phyloP scores from a whole-genome alignment of 2,329 filamentous ascomycete genomes.

The Trichoderma cornu-damae region DNA sequence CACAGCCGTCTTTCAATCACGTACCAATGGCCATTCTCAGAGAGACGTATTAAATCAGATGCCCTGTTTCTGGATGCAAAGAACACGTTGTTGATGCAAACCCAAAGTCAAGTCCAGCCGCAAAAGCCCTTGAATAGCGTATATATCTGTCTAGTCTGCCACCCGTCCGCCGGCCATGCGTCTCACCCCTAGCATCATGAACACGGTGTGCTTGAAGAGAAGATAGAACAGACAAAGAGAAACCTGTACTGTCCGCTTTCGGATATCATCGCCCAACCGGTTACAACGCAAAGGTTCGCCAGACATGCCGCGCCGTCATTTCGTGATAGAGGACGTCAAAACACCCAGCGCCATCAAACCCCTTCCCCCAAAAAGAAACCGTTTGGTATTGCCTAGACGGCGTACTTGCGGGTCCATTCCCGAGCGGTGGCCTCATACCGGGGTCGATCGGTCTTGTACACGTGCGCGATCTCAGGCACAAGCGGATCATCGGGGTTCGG shows the following conservation, averaged over 20 bases:
- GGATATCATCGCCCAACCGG: not conserved
- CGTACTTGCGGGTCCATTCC: slow-evolving; percentile 99
- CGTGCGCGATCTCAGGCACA: slow-evolving; percentile 96
- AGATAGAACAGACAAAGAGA: slow-evolving; percentile 5
- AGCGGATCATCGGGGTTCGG: slow-evolving; percentile 98
- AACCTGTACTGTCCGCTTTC: not conserved
- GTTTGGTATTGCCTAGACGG: slow-evolving; percentile 57
- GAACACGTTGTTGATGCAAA: slow-evolving; percentile 34
- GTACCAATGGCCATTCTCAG: not conserved
- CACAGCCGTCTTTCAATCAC: not conserved
- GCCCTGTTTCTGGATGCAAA: slow-evolving; percentile 25
- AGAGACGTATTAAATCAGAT: slow-evolving; percentile 19
- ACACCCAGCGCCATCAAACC: slow-evolving; percentile 25
- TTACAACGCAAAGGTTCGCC: slow-evolving; percentile 24
- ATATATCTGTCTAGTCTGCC: slow-evolving; percentile 35
- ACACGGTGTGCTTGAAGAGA: slow-evolving; percentile 21
- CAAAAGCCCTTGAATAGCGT: slow-evolving; percentile 36
- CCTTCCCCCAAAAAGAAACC: slow-evolving; percentile 10
- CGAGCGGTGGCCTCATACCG: slow-evolving; percentile 94
- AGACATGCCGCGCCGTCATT: slow-evolving; percentile 13
- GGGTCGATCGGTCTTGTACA: slow-evolving; percentile 98
- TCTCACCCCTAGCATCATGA: slow-evolving; percentile 26
- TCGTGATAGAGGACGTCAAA: slow-evolving; percentile 23
- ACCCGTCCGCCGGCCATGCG: slow-evolving; percentile 27
- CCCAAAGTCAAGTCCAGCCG: slow-evolving; percentile 37